phyloP scores from a whole-genome alignment of 208 protist species.

The Kentomonas sorsogonicus region DNA sequence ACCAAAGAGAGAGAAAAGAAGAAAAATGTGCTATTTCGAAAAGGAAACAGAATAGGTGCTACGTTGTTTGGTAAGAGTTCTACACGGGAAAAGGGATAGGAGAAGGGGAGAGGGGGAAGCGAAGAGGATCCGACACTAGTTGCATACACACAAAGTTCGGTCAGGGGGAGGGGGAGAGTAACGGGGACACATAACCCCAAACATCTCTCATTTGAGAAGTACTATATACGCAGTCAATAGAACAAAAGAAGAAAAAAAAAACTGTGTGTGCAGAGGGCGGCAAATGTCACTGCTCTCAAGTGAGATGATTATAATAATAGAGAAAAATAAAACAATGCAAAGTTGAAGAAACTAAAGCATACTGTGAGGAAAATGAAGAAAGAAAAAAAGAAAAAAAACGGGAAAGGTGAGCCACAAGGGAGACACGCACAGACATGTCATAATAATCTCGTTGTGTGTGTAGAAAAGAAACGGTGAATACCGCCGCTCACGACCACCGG shows the following conservation, averaged over 20 bases:
- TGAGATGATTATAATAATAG: constrained; percentile 13
- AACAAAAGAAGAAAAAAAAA: constrained; percentile 10
- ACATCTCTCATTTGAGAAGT: background rate
- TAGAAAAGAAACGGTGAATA: too few species aligned
- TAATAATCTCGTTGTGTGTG: too few species aligned
- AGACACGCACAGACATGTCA: too few species aligned
- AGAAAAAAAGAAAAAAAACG: constrained; percentile 13
- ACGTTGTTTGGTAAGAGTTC: background rate
- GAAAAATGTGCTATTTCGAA: background rate
- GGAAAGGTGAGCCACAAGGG: too few species aligned
- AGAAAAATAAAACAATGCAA: constrained; percentile 11
- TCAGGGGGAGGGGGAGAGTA: too few species aligned
- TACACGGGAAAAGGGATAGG: constrained; percentile 1
- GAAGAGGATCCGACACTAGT: background rate
- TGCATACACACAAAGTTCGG: background rate
- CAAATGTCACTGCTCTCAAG: too few species aligned
- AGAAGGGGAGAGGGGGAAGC: background rate
- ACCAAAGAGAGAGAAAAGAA: too few species aligned
- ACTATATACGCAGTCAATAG: background rate
- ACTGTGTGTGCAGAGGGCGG: background rate
- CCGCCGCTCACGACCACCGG: too few species aligned
- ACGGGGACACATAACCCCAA: background rate
- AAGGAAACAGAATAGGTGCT: background rate
- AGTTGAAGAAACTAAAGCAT: constrained; percentile 5
- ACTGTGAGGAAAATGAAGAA: constrained; percentile 2